A percentile compares a stretch with the other conserved stretches of the same genome.
Conservation (phyloP, 805 yeast genomes). For the Sugiyamaella smithiae region DNA sequence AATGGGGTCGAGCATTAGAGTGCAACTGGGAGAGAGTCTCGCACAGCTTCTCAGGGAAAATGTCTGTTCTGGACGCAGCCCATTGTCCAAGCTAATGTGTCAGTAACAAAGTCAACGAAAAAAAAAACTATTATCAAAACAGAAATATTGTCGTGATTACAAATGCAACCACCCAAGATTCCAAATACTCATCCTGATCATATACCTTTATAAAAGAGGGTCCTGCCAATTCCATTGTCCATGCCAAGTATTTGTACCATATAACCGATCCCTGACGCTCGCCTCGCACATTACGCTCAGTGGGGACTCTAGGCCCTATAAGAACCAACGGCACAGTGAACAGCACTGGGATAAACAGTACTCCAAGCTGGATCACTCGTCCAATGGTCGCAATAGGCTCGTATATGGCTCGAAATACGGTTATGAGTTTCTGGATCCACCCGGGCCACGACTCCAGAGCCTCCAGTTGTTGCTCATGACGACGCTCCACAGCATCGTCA, state of each 20-base stretch:
- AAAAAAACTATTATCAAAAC: background rate
- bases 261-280: constrained; percentile 59
- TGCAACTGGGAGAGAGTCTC: constrained; percentile 73
- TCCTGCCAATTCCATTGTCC: constrained; percentile 79
- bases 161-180: constrained; percentile 8
- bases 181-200: constrained; percentile 16
- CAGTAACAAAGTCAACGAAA: constrained; percentile 40
- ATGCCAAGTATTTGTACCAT: constrained; percentile 68
- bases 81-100: constrained; percentile 76
- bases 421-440: constrained; percentile 7
- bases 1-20: constrained; percentile 77
- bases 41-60: constrained; percentile 78
- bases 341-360: constrained; percentile 68
- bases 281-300: constrained; percentile 12
- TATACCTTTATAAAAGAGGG: constrained; percentile 61
- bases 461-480: background rate
- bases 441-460: constrained; percentile 5
- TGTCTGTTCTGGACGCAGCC: constrained; percentile 97
- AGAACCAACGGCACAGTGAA: constrained; percentile 57
- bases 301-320: constrained; percentile 43
- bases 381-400: constrained; percentile 69
- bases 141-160: background rate
- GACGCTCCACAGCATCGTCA: background rate
- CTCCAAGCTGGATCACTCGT: constrained; percentile 65
- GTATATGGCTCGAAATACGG: constrained; percentile 38